phyloP scores from a whole-genome alignment of 164 flowering plant genomes.

The Kalanchoe fedtschenkoi region DNA sequence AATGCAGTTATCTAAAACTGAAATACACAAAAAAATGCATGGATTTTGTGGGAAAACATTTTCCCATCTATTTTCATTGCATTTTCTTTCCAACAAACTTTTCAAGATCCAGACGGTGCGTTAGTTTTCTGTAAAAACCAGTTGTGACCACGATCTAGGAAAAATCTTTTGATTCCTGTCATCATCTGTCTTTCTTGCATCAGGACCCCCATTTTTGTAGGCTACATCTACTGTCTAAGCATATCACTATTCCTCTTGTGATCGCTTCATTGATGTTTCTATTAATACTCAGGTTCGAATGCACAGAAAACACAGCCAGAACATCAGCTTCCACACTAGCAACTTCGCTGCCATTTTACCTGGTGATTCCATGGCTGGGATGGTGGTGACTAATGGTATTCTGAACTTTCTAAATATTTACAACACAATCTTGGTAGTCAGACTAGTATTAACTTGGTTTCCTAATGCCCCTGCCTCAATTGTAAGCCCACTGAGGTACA shows the following conservation, averaged over 20 bases:
- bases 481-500: conserved; percentile 84
- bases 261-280: not conserved
- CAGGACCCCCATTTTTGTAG: too few relatives aligned
- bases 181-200: too few relatives aligned
- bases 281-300: conserved; percentile 22
- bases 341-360: conserved; percentile 84
- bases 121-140: not conserved
- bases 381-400: conserved; percentile 75
- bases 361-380: conserved; percentile 80
- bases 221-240: too few relatives aligned
- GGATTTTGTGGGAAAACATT: too few relatives aligned
- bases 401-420: conserved; percentile 72
- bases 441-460: conserved; percentile 97
- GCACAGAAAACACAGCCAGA: conserved; percentile 24
- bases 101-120: too few relatives aligned
- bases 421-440: conserved; percentile 59
- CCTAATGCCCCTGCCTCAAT: conserved; percentile 85
- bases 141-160: not conserved
- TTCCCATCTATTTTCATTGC: too few relatives aligned
- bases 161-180: not conserved
- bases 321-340: conserved; percentile 19
- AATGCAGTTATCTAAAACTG: not conserved
- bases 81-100: too few relatives aligned
- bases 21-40: too few relatives aligned
- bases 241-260: not conserved